Conservation (phyloP, 23 red algal species). For the Agarophyton chilense region DNA sequence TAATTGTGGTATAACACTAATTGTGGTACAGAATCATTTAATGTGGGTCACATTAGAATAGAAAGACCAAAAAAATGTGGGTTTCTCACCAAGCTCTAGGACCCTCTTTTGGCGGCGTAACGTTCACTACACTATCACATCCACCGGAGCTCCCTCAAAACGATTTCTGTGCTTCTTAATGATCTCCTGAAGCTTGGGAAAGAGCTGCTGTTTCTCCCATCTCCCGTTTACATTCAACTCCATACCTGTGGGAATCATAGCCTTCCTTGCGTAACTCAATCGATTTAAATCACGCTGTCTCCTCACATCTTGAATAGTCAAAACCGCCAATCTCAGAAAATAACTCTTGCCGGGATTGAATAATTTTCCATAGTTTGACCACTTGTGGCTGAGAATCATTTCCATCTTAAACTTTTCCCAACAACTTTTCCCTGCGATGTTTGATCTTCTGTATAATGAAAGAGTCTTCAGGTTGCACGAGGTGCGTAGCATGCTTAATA, state of each 20-base stretch:
- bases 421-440: neutral
- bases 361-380: neutral
- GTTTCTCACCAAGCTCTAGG: neutral
- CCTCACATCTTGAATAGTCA: neutral
- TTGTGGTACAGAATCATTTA: neutral
- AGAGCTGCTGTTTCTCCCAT: no score
- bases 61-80: neutral
- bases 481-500: neutral
- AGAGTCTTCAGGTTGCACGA: neutral
- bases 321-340: neutral
- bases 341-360: neutral
- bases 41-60: neutral
- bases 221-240: no score
- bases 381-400: neutral
- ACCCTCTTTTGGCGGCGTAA: no score
- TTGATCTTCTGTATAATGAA: conserved; percentile 39
- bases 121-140: no score
- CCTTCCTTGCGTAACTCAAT: neutral
- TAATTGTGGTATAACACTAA: neutral
- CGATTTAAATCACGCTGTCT: no score
- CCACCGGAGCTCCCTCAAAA: no score
- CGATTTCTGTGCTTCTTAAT: no score
- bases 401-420: conserved; percentile 35
- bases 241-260: no score
- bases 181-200: no score